A percentile compares a stretch with the other conserved stretches of the same genome.
These are phyloP conservation scores for Neurospora sp. DNA, from an alignment of 495 filamentous ascomycete species.

Conservation along the genomic window DNA sequence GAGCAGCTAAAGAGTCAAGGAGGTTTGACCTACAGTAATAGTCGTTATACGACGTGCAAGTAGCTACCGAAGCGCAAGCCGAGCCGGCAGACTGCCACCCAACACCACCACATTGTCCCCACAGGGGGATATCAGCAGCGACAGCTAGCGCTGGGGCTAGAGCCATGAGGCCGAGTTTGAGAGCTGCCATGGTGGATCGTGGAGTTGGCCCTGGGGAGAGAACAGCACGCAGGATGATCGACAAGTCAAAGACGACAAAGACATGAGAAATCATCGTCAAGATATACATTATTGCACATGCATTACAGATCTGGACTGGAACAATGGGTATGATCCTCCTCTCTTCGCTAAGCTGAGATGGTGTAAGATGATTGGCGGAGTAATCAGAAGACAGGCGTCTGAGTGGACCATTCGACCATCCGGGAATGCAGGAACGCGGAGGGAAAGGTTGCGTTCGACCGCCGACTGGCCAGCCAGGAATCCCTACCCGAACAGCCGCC, in stretches of 20 bases:
- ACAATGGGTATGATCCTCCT: slow-evolving; percentile 4
- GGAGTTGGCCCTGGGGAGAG: neutral
- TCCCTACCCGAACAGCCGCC: slow-evolving; percentile 18
- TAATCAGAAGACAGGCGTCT: neutral
- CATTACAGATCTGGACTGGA: slow-evolving; percentile 3
- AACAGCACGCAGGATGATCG: neutral
- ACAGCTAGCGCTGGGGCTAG: slow-evolving; percentile 1
- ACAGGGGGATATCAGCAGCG: neutral
- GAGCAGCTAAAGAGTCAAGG: neutral
- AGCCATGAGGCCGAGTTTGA: slow-evolving; percentile 2
- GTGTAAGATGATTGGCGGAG: slow-evolving; percentile 24
- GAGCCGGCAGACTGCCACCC: slow-evolving; percentile 6
- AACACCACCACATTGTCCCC: slow-evolving; percentile 14
- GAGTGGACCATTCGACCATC: slow-evolving; percentile 2
- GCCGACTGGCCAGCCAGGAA: slow-evolving; percentile 1
- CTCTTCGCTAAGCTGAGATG: neutral
- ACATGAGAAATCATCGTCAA: neutral
- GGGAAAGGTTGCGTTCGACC: slow-evolving; percentile 13
- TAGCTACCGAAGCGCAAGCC: slow-evolving; percentile 7
- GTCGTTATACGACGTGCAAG: slow-evolving; percentile 11
- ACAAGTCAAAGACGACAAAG: neutral
- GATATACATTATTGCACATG: neutral
- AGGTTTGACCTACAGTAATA: slow-evolving; percentile 10
- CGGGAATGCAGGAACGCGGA: slow-evolving; percentile 24
- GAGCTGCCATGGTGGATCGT: neutral